Base-by-base conservation (phyloP, 495 filamentous ascomycete genomes). In the Aspergillus conjunctus region DNA sequence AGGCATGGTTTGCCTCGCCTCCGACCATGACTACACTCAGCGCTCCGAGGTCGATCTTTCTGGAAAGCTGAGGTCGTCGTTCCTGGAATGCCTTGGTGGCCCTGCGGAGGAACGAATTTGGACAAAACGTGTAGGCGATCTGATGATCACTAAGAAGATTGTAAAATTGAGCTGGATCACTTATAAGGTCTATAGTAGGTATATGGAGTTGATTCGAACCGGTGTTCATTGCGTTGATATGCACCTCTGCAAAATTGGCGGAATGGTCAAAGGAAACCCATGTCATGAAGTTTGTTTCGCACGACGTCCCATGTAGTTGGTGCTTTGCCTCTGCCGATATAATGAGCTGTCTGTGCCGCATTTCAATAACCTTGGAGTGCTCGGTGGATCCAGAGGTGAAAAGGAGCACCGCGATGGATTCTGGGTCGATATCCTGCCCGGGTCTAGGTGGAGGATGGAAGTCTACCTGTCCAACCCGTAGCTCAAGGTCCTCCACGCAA, bases 371-470 rank as follows among this genome's bases (percentile, higher is more conserved):
- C 64, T 88, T 87, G 15, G 81, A 64, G 44, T 78, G 71, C 6
- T 83, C 82, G 10, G 79, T 83, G 63, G 75, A 82, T 1, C 85
- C 85, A 0, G 83, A 88, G 6, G 84, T 88, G 4, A 87, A 67
- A 48, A 51, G 52, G 32, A 59, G 46, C 11, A 49, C 41, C 7
- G 45, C 43, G 0, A 34, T 17, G 33, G 32, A 21, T 8, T 17
- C 31, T n/a, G 15, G 1, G 15, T 46, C 43, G 18, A 20, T 17
- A 46, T n/a, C 14, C n/a, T n/a, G n/a, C n/a, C n/a, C n/a, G n/a
- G n/a, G n/a, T n/a, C n/a, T n/a, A n/a, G n/a, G n/a, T 8, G 43
- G 50, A 15, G 22, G 10, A 15, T 33, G 50, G 12, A 52, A 21
- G n/a, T n/a, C n/a, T n/a, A n/a, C n/a, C n/a, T n/a, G n/a, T n/a